Conservation (phyloP, 2,329 filamentous ascomycete genomes). For the Penicillium decumbens region DNA sequence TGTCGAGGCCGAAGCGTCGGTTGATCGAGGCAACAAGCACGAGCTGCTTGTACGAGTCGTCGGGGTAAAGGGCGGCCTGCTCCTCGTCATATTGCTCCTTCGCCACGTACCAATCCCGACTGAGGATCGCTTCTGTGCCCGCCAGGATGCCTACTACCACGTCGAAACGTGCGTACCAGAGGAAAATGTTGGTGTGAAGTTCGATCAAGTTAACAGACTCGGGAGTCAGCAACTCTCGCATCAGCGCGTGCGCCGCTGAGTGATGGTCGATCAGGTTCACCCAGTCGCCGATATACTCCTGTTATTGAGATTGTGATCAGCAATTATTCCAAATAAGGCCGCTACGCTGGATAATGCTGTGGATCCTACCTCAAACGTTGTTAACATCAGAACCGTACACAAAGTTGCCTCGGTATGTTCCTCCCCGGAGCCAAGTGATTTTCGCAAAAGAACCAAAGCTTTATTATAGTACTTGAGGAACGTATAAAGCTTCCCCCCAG, state of each 20-base stretch:
- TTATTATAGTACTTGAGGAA: constrained; percentile 89
- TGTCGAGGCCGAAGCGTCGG: constrained; percentile 71
- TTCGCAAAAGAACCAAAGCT: constrained; percentile 71
- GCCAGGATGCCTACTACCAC: constrained; percentile 78
- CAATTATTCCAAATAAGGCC: background rate
- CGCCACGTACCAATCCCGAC: constrained; percentile 70
- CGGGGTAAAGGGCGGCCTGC: constrained; percentile 56
- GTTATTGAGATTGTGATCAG: constrained; percentile 2
- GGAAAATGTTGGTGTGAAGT: constrained; percentile 66
- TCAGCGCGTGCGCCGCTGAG: constrained; percentile 76
- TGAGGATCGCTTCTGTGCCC: constrained; percentile 67
- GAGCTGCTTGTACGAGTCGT: constrained; percentile 61
- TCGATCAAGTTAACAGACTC: constrained; percentile 67
- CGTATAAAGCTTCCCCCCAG: constrained; percentile 67
- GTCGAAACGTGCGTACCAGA: constrained; percentile 91
- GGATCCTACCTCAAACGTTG: constrained; percentile 73
- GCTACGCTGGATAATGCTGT: background rate
- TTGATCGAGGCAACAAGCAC: constrained; percentile 63
- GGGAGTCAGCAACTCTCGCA: constrained; percentile 72
- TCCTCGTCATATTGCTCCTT: constrained; percentile 60
- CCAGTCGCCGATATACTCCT: constrained; percentile 97
- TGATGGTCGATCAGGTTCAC: constrained; percentile 89
- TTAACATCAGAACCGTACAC: constrained; percentile 82
- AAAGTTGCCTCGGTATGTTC: constrained; percentile 69
- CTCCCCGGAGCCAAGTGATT: constrained; percentile 65